A percentile compares a stretch with the other conserved stretches of the same genome.
phyloP scores from a whole-genome alignment of 1,284 basidiomycete genomes.

The Irpex sp. region DNA sequence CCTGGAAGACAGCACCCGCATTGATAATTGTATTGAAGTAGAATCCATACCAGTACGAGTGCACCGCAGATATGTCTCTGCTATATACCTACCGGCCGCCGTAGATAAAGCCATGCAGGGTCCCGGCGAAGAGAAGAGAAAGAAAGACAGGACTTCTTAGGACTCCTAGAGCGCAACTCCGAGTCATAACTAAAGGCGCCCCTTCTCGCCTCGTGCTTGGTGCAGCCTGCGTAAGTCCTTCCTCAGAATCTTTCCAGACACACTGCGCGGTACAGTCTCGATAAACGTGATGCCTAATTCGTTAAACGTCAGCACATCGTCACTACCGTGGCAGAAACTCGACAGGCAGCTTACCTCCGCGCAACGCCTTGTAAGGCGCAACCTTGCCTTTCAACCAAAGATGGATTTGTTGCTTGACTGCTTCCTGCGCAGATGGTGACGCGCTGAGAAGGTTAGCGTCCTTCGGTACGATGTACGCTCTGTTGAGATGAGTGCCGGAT shows the following conservation, averaged over 20 bases:
- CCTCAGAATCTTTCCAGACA: conserved; percentile 10
- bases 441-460: conserved; percentile 21
- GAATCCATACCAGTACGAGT: too few relatives aligned
- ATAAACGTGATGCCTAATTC: conserved; percentile 3
- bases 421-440: conserved; percentile 27
- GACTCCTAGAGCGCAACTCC: too few relatives aligned
- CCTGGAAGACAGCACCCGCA: too few relatives aligned
- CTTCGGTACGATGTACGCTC: conserved; percentile 70
- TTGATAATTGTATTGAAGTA: too few relatives aligned
- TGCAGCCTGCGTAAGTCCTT: conserved; percentile 1
- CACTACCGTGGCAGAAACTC: too few relatives aligned
- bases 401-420: conserved; percentile 46
- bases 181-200: too few relatives aligned
- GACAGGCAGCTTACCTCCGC: conserved; percentile 48
- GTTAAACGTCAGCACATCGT: neutral
- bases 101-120: too few relatives aligned
- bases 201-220: too few relatives aligned
- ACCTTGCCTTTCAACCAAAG: conserved; percentile 63
- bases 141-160: too few relatives aligned
- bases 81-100: too few relatives aligned
- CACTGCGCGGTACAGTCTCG: conserved; percentile 6
- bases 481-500: neutral
- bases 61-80: too few relatives aligned
- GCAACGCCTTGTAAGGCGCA: conserved; percentile 60
- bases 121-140: too few relatives aligned